A percentile compares a stretch with the other conserved stretches of the same genome.
Evolutionary conservation across 1,284 basidiomycete genomes (phyloP).

Genomic region (Rhodotorula sp.): DNA sequence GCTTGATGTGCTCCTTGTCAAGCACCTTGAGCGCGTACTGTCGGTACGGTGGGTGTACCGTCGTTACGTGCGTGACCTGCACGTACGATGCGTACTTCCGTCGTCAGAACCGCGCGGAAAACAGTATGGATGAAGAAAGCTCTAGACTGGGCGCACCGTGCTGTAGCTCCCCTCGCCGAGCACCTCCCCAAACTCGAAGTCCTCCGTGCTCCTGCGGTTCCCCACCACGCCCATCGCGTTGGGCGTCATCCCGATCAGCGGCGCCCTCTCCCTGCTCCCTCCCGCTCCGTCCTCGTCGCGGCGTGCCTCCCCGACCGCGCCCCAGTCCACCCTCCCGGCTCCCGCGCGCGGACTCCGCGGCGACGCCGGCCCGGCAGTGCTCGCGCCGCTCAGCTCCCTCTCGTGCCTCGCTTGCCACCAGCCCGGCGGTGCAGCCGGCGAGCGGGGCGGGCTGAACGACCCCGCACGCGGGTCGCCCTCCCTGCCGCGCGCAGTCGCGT

Average conservation of each 20-base stretch:
- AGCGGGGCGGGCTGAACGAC: neutral
- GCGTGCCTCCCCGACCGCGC: neutral
- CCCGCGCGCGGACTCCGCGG: neutral
- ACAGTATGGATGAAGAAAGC: constrained; percentile 1
- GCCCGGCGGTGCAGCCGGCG: neutral
- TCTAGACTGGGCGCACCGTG: constrained; percentile 58
- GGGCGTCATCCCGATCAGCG: constrained; percentile 5
- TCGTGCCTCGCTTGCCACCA: constrained; percentile 1
- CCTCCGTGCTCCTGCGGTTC: constrained; percentile 26
- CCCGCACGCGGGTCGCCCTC: neutral
- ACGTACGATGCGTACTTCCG: fast-evolving
- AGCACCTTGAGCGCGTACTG: constrained; percentile 75
- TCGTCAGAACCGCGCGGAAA: neutral
- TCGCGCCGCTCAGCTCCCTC: neutral
- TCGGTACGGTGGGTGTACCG: constrained; percentile 60
- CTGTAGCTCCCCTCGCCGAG: constrained; percentile 79
- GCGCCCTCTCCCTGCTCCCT: neutral
- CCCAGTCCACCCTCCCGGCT: neutral
- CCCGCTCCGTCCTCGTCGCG: neutral
- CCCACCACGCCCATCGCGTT: constrained; percentile 34
- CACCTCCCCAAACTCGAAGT: constrained; percentile 66
- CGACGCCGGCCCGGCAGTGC: neutral
- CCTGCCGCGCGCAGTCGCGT: neutral
- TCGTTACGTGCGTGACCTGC: constrained; percentile 64
- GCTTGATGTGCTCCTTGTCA: constrained; percentile 69